phyloP scores from a whole-genome alignment of 225 moss, liverwort and hornwort species.

The Polytrichum commune region DNA sequence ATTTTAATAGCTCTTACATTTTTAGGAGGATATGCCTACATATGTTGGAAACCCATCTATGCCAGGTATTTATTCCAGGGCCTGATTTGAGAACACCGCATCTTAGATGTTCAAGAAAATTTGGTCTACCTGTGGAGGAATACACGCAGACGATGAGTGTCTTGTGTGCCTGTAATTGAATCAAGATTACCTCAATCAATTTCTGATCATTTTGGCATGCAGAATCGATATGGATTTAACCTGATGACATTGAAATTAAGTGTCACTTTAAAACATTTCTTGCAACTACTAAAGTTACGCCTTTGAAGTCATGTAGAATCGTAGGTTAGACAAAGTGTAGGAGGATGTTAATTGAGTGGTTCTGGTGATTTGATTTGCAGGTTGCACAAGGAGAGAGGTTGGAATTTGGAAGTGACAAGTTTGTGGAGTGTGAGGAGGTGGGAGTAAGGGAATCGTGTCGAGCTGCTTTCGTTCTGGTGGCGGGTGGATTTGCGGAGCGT shows the following conservation, averaged over 20 bases:
- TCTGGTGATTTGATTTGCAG: constrained; percentile 20
- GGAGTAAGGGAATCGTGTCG: constrained; percentile 44
- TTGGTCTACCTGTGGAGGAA: too few relatives aligned
- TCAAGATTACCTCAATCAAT: too few relatives aligned
- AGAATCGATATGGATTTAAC: constrained; percentile 84
- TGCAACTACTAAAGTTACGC: neutral
- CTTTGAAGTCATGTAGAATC: neutral
- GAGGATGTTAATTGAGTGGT: neutral
- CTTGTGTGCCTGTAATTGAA: too few relatives aligned
- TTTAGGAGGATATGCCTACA: too few relatives aligned
- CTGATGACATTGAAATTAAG: too few relatives aligned
- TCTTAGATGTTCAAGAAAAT: too few relatives aligned
- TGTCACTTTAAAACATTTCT: neutral
- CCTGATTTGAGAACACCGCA: too few relatives aligned
- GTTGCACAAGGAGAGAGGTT: constrained; percentile 55
- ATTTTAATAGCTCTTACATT: neutral
- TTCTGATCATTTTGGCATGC: constrained; percentile 14
- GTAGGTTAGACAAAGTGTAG: neutral
- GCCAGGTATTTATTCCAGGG: too few relatives aligned
- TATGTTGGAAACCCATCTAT: too few relatives aligned
- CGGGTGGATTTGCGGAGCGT: constrained; percentile 73
- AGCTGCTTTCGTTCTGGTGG: constrained; percentile 66
- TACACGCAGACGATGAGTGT: too few relatives aligned
- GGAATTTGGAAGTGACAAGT: constrained; percentile 49
- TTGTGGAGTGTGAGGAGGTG: constrained; percentile 54